Base-by-base conservation (phyloP, 2,329 filamentous ascomycete genomes). In the Paraphaeosphaeria minitans region DNA sequence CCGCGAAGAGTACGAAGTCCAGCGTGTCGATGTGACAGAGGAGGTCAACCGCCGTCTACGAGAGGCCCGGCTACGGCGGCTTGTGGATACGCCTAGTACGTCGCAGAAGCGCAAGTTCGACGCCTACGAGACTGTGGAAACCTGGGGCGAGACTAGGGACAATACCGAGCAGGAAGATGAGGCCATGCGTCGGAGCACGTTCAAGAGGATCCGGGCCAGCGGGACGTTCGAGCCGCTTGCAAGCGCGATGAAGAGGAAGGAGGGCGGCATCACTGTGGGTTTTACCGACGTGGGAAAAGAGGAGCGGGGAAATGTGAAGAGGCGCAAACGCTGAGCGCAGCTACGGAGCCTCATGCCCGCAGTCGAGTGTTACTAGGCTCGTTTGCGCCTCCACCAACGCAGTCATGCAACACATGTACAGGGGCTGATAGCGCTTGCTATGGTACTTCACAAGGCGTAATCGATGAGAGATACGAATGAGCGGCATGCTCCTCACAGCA, bases 51-150 rank as follows among this genome's bases (percentile, higher is more conserved):
- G 66, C 21, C 61, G 73, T 4, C 55, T 75, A 35, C 68, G 65
- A 22, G 70, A 73, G 50, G 72, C 64, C 47, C 65, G 72, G 33
- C 48, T 75, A 51, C 67, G 70, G 16, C 66, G 71, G 37, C 58
- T 74, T 37, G 73, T 73, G 70, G 70, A 71, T 33, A 66, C 69
- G 35, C 72, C 71, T 5, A 69, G 66, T 41, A 75, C 71, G 14
- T 64, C 72, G n/a, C 70, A 73, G 50, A 75, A 75, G 57, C 69
- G 73, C 42, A 75, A 75, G 59, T 70, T 65, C 51, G 60, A 71
- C 49, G 65, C 63, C 4, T 66, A 70, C 22, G 71, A 69, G 33
- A 65, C 43, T 16, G 61, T 65, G 57, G 69, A 61, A 12, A 66
- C 59, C 24, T 58, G 62, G 3, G 60, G 50, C 19, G 66, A 66